Conservation (phyloP, 2,329 filamentous ascomycete species). For the Alternaria conjuncta region DNA sequence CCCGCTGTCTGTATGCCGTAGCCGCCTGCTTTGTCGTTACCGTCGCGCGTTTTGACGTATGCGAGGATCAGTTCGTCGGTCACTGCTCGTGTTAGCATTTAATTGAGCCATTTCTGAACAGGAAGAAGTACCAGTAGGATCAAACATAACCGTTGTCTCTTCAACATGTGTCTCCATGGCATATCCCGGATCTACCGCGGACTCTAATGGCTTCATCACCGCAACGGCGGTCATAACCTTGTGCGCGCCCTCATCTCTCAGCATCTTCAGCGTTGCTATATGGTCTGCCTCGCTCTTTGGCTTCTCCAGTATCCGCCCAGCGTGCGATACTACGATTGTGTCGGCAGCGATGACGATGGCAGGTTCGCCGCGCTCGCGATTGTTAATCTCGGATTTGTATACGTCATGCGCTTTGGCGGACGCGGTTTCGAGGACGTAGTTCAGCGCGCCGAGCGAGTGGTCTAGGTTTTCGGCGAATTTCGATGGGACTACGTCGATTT, state of each 20-base stretch:
- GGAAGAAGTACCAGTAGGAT: slow-evolving; percentile 57
- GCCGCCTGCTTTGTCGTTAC: slow-evolving; percentile 93
- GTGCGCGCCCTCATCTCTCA: slow-evolving; percentile 79
- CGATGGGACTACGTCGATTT: slow-evolving; percentile 85
- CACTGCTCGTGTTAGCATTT: slow-evolving; percentile 45
- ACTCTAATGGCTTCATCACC: slow-evolving; percentile 80
- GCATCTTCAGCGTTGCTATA: slow-evolving; percentile 78
- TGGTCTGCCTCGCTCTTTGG: slow-evolving; percentile 83
- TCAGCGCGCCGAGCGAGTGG: slow-evolving; percentile 85
- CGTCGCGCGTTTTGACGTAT: slow-evolving; percentile 85
- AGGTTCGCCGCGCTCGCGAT: slow-evolving; percentile 69
- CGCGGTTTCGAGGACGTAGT: slow-evolving; percentile 90
- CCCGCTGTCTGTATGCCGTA: slow-evolving; percentile 93
- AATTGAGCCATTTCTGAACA: no score
- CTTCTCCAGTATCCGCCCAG: slow-evolving; percentile 87
- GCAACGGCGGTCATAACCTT: slow-evolving; percentile 86
- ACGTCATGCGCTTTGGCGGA: slow-evolving; percentile 82
- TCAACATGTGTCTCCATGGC: slow-evolving; percentile 80
- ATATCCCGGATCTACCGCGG: slow-evolving; percentile 85
- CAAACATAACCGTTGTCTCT: slow-evolving; percentile 91
- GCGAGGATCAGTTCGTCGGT: slow-evolving; percentile 83
- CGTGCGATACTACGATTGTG: slow-evolving; percentile 80
- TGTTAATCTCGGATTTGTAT: slow-evolving; percentile 65
- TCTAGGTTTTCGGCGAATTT: slow-evolving; percentile 83
- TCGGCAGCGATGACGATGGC: slow-evolving; percentile 88